Evolutionary conservation across 2,329 filamentous ascomycete species (phyloP).

Genomic region (Orbilia ellipsospora): DNA sequence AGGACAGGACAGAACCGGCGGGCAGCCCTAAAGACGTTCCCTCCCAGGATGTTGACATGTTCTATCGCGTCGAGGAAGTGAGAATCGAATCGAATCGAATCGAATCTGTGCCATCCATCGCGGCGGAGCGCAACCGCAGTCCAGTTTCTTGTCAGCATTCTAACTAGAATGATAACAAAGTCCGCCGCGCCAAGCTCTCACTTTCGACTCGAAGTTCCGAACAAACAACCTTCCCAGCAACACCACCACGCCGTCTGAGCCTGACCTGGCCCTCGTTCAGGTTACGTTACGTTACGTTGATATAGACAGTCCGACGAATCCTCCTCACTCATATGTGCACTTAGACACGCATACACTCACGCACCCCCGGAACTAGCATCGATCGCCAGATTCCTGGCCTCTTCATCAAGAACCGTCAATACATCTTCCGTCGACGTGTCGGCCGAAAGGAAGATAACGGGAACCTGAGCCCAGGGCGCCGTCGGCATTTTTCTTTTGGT

Average conservation of each 20-base stretch:
- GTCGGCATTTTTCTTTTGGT: slow-evolving; percentile 10
- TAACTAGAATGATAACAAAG: neutral
- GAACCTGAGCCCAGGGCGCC: slow-evolving; percentile 6
- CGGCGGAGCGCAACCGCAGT: neutral
- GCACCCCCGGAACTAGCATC: neutral
- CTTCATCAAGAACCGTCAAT: slow-evolving; percentile 11
- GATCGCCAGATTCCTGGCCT: slow-evolving; percentile 19
- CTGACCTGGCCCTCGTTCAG: no score
- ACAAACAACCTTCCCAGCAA: slow-evolving; percentile 39
- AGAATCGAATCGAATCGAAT: no score
- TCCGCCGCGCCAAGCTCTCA: slow-evolving; percentile 25
- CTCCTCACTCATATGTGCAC: neutral
- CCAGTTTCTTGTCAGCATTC: neutral
- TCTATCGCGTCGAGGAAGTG: no score
- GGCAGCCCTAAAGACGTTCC: slow-evolving; percentile 13
- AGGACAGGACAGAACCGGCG: slow-evolving; percentile 18
- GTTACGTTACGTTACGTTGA: no score
- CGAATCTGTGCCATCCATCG: neutral
- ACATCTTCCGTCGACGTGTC: slow-evolving; percentile 10
- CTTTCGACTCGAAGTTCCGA: slow-evolving; percentile 11
- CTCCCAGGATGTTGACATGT: neutral
- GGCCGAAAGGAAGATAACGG: slow-evolving; percentile 23
- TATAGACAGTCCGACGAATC: no score
- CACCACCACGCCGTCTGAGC: neutral
- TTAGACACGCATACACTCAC: neutral